Evolutionary conservation across 2,329 filamentous ascomycete species (phyloP).

Genomic region (Lasiodiplodia citricola): DNA sequence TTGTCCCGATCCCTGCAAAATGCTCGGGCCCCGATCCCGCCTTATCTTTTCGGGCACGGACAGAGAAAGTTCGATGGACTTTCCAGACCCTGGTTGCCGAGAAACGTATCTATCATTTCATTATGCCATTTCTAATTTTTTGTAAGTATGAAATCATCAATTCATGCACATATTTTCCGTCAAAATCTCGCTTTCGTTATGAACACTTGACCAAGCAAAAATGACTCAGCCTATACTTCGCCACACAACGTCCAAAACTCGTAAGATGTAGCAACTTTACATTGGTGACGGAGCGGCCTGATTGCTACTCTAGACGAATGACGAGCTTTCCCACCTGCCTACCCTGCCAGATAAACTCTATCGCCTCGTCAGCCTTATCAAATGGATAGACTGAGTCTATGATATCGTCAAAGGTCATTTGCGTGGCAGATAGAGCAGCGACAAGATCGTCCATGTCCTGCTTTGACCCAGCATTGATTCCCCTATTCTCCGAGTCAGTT

Average conservation of each 20-base stretch:
- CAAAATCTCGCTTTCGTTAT: too few species aligned
- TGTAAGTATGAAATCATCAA: too few species aligned
- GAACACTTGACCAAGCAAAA: too few species aligned
- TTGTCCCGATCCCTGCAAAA: background rate
- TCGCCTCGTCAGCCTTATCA: background rate
- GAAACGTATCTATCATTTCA: too few species aligned
- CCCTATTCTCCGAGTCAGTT: background rate
- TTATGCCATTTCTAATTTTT: too few species aligned
- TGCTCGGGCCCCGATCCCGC: background rate
- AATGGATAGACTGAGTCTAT: background rate
- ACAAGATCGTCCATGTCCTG: background rate
- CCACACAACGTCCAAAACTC: too few species aligned
- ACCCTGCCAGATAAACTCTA: background rate
- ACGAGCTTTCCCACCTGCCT: background rate
- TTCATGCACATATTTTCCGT: too few species aligned
- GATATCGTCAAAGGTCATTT: constrained; percentile 2
- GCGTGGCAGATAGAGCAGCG: background rate
- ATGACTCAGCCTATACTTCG: too few species aligned
- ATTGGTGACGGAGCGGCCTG: too few species aligned
- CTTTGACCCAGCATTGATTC: constrained; percentile 13
- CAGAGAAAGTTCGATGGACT: background rate
- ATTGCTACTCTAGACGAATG: background rate
- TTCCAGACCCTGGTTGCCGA: too few species aligned
- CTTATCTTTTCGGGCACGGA: background rate
- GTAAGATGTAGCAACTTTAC: too few species aligned